These are phyloP conservation scores for Thielaviopsis euricoi DNA, from an alignment of 2,329 filamentous ascomycete species.

Conservation along the genomic window DNA sequence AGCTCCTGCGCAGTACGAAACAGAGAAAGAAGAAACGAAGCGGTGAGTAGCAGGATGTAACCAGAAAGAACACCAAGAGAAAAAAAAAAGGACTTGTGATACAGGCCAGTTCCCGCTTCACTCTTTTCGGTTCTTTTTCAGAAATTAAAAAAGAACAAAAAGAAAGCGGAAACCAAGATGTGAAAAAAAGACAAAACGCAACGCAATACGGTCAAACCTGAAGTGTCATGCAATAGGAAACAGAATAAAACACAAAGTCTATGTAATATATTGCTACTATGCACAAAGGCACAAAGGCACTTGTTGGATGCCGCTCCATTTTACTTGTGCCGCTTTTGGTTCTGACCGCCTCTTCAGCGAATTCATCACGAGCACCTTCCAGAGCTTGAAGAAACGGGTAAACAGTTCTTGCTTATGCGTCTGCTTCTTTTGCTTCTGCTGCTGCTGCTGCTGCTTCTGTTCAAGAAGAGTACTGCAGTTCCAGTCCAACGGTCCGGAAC, in stretches of 20 bases:
- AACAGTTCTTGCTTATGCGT: too few species aligned
- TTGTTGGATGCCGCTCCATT: too few species aligned
- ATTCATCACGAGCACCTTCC: background rate
- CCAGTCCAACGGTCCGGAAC: conserved; percentile 59
- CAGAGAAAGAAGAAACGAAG: background rate
- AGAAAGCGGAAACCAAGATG: too few species aligned
- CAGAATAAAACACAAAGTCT: too few species aligned
- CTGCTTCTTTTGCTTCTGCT: too few species aligned
- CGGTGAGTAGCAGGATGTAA: background rate
- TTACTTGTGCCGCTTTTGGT: background rate
- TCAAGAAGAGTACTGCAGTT: conserved; percentile 72
- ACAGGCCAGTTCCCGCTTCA: background rate
- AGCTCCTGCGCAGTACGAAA: background rate
- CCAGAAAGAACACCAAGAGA: background rate
- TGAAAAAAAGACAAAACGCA: too few species aligned
- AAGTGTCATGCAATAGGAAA: background rate
- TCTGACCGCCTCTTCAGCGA: background rate
- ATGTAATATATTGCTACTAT: too few species aligned
- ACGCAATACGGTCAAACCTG: background rate
- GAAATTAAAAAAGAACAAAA: too few species aligned
- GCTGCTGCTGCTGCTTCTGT: too few species aligned
- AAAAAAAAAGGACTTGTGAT: too few species aligned
- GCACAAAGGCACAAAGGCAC: too few species aligned
- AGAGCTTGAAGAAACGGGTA: too few species aligned
- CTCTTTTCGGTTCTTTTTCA: background rate